phyloP scores from a whole-genome alignment of 2,329 filamentous ascomycete species.

The Arthroderma sp. region DNA sequence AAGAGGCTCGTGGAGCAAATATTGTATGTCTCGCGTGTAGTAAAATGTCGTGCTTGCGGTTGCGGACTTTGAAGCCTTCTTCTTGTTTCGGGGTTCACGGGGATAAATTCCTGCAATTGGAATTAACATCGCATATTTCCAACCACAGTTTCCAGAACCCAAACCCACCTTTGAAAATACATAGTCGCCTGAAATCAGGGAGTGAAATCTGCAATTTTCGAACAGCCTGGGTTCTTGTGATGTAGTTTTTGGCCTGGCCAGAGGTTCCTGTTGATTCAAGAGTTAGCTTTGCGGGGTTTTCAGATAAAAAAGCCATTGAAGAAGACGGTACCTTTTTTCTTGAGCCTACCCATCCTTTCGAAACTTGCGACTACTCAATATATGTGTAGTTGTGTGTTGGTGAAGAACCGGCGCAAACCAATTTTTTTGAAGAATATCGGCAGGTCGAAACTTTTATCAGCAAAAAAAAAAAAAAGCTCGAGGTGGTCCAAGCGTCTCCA shows the following conservation, averaged over 20 bases:
- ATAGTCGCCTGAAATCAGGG: slow-evolving; percentile 92
- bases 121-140: background rate
- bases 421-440: slow-evolving; percentile 21
- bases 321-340: slow-evolving; percentile 61
- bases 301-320: slow-evolving; percentile 7
- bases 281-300: background rate
- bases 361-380: background rate
- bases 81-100: slow-evolving; percentile 89
- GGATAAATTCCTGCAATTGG: slow-evolving; percentile 65
- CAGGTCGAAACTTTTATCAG: background rate
- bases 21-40: slow-evolving; percentile 93
- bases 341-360: slow-evolving; percentile 58
- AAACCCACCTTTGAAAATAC: slow-evolving; percentile 79
- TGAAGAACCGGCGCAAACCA: background rate
- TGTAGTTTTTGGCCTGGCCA: slow-evolving; percentile 95
- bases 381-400: background rate
- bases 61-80: slow-evolving; percentile 86
- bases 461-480: slow-evolving; percentile 6
- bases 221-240: slow-evolving; percentile 91
- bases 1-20: slow-evolving; percentile 90
- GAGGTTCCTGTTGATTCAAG: slow-evolving; percentile 49
- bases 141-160: background rate
- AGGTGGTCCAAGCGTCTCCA: slow-evolving; percentile 14
- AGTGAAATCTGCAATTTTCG: slow-evolving; percentile 96
- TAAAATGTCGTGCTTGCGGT: slow-evolving; percentile 87